These are phyloP conservation scores for Asterochloris erici DNA, from an alignment of 139 green algal species.

Conservation along the genomic window DNA sequence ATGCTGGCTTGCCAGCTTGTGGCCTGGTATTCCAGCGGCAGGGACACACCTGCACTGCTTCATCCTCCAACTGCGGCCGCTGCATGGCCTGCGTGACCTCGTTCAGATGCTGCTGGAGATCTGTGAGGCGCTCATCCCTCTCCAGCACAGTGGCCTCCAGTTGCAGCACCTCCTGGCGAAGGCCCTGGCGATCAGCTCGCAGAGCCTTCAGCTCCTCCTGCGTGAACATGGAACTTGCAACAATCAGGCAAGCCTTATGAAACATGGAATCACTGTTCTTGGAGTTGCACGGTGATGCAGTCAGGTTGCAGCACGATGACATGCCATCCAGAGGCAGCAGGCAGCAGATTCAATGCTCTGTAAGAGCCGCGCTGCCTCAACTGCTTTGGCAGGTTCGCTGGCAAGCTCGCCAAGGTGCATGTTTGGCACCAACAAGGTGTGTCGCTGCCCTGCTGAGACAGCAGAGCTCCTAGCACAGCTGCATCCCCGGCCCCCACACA, in stretches of 20 bases:
- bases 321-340: too few species aligned
- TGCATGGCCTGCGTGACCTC: not conserved
- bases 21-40: not conserved
- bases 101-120: constrained; percentile 13
- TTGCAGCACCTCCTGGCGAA: not conserved
- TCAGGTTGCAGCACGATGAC: too few species aligned
- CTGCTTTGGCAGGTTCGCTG: too few species aligned
- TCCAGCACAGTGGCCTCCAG: constrained; percentile 9
- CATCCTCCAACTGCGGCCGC: constrained; percentile 3
- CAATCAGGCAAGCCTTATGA: not conserved
- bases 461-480: too few species aligned
- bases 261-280: not conserved
- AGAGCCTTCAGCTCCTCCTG: constrained; percentile 2
- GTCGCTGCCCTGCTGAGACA: too few species aligned
- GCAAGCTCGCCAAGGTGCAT: too few species aligned
- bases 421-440: too few species aligned
- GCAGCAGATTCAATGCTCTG: too few species aligned
- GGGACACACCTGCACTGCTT: constrained; percentile 8
- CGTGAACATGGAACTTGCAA: not conserved
- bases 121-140: not conserved
- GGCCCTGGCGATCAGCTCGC: not conserved
- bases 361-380: too few species aligned
- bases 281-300: not conserved
- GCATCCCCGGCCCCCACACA: too few species aligned
- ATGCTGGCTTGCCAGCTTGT: not conserved